A percentile compares a stretch with the other conserved stretches of the same genome.
Evolutionary conservation across 2,329 filamentous ascomycete genomes (phyloP).

Genomic region (Colletotrichum orchidophilum): DNA sequence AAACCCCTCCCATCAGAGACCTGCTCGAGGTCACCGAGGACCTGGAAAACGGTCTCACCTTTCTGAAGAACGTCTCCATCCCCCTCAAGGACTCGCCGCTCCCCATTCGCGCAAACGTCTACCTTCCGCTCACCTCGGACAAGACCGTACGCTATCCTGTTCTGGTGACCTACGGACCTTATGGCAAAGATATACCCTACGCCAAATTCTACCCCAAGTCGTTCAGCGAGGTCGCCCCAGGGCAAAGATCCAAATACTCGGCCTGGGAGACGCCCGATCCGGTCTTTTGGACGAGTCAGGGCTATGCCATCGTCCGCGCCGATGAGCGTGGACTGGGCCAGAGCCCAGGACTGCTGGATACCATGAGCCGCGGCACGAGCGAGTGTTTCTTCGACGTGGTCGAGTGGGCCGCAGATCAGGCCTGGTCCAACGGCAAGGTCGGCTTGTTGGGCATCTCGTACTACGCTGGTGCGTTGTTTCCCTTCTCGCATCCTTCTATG

Average conservation of each 20-base stretch:
- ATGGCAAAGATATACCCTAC: conserved; percentile 78
- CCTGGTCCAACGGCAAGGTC: conserved; percentile 59
- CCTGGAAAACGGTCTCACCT: conserved; percentile 41
- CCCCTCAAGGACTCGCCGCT: conserved; percentile 41
- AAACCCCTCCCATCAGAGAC: conserved; percentile 29
- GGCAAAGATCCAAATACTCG: conserved; percentile 62
- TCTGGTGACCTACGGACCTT: conserved; percentile 76
- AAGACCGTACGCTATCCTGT: conserved; percentile 57
- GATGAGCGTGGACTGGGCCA: conserved; percentile 60
- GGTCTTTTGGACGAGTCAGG: conserved; percentile 62
- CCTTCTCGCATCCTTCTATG: no score
- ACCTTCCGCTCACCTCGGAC: conserved; percentile 43
- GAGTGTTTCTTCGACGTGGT: conserved; percentile 60
- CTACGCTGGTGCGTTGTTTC: conserved; percentile 46
- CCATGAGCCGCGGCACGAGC: conserved; percentile 58
- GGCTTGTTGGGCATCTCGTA: conserved; percentile 59
- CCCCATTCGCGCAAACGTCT: conserved; percentile 50
- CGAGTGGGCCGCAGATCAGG: conserved; percentile 58
- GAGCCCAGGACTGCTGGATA: conserved; percentile 56
- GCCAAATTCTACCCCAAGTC: conserved; percentile 54
- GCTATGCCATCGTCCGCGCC: conserved; percentile 64
- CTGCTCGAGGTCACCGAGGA: conserved; percentile 25
- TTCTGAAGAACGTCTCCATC: conserved; percentile 47
- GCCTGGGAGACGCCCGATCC: conserved; percentile 70
- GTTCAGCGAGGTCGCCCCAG: conserved; percentile 60